Evolutionary conservation across 768 basidiomycete genomes (phyloP).

Genomic region (Rhizopogon salebrosus): DNA sequence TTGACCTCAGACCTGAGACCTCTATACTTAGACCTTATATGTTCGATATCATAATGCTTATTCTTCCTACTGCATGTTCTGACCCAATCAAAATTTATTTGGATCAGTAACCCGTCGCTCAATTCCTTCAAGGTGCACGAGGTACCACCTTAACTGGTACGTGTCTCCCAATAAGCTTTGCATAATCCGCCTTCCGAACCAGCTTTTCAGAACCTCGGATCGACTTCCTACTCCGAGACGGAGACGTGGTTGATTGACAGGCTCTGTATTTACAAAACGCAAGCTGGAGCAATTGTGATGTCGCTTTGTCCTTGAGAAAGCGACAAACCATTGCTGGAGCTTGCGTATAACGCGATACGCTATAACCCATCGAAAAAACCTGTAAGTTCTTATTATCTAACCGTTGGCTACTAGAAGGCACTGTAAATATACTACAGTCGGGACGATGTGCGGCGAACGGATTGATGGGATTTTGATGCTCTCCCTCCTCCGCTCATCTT

Average conservation of each 20-base stretch:
- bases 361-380: not conserved
- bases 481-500: not conserved
- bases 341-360: too few species aligned
- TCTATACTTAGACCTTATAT: too few species aligned
- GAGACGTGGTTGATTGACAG: too few species aligned
- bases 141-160: too few species aligned
- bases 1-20: too few species aligned
- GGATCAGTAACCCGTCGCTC: not conserved
- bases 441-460: not conserved
- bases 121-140: not conserved
- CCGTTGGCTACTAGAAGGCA: not conserved
- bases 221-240: not conserved
- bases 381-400: not conserved
- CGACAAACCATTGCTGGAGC: not conserved
- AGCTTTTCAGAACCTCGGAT: not conserved
- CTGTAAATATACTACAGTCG: not conserved
- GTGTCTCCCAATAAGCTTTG: too few species aligned
- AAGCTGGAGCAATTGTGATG: not conserved
- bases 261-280: not conserved
- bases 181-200: not conserved
- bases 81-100: not conserved
- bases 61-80: not conserved
- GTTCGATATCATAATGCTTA: too few species aligned
- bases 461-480: not conserved
- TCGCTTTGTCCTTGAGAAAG: not conserved